Evolutionary conservation across 2,329 filamentous ascomycete species (phyloP).

Genomic region (Claviceps quebecensis): DNA sequence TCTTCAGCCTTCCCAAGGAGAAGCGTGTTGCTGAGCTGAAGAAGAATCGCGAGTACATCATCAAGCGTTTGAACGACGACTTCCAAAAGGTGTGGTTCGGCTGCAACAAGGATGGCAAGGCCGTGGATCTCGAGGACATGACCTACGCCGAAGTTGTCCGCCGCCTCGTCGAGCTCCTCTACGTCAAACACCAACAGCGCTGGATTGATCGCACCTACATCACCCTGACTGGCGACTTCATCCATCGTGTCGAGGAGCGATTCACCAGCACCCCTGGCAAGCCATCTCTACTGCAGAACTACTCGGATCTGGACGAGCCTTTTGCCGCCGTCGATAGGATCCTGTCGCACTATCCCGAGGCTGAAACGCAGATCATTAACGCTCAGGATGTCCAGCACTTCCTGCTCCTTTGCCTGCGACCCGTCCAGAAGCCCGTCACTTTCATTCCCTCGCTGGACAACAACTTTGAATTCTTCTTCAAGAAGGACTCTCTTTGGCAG

Average conservation of each 20-base stretch:
- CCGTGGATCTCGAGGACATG: conserved; percentile 89
- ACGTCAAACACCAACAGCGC: conserved; percentile 75
- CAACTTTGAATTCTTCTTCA: conserved; percentile 99
- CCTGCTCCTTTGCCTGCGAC: conserved; percentile 78
- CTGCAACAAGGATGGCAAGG: conserved; percentile 63
- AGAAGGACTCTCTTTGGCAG: conserved; percentile 99
- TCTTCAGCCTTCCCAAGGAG: conserved; percentile 90
- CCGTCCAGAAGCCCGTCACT: conserved; percentile 87
- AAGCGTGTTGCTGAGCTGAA: conserved; percentile 79
- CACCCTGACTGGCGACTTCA: conserved; percentile 83
- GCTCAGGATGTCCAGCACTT: conserved; percentile 98
- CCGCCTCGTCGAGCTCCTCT: conserved; percentile 80
- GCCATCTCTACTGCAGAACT: conserved; percentile 76
- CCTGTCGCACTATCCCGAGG: conserved; percentile 70
- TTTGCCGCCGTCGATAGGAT: conserved; percentile 67
- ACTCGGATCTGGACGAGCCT: conserved; percentile 73
- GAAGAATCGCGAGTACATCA: conserved; percentile 81
- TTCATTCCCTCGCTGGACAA: conserved; percentile 94
- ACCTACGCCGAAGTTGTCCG: conserved; percentile 80
- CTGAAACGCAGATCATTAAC: conserved; percentile 84
- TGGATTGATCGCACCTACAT: conserved; percentile 84
- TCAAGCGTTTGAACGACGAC: conserved; percentile 89
- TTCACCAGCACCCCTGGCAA: conserved; percentile 63
- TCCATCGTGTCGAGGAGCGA: conserved; percentile 91
- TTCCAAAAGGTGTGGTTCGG: conserved; percentile 98